These are phyloP conservation scores for Hylodesmum podocarpum DNA, from an alignment of 306 rosid genomes.

Conservation along the genomic window DNA sequence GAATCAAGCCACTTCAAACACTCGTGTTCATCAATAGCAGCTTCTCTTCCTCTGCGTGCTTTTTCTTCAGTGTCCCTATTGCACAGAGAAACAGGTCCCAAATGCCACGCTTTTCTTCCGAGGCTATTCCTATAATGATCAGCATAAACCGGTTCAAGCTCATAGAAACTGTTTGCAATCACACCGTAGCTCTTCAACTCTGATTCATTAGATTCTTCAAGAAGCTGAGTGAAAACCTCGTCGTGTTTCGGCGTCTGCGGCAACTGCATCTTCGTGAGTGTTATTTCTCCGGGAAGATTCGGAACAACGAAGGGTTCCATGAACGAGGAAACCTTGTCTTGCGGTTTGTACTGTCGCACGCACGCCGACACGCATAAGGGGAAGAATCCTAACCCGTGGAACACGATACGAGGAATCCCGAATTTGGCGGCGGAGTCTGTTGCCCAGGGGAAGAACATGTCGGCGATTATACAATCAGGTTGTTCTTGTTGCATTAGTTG, in stretches of 20 bases:
- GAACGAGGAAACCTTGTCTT: constrained; percentile 39
- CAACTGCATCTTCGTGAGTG: constrained; percentile 40
- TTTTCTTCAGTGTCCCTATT: constrained; percentile 36
- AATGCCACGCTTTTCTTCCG: constrained; percentile 61
- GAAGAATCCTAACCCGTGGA: constrained; percentile 53
- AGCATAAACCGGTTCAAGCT: constrained; percentile 51
- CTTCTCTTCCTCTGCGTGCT: constrained; percentile 40
- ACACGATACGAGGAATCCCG: constrained; percentile 56
- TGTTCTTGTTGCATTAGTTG: constrained; percentile 30
- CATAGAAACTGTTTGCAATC: constrained; percentile 55
- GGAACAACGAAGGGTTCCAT: constrained; percentile 50
- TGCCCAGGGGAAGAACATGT: constrained; percentile 49
- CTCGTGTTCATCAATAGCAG: constrained; percentile 36
- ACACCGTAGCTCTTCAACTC: constrained; percentile 48
- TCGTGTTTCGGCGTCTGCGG: constrained; percentile 15
- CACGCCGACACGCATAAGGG: constrained; percentile 36
- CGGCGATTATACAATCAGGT: constrained; percentile 55
- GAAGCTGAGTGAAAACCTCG: neutral
- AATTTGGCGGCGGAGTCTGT: constrained; percentile 49
- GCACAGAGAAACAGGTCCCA: constrained; percentile 52
- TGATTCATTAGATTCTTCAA: constrained; percentile 11
- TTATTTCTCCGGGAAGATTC: constrained; percentile 45
- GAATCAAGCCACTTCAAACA: constrained; percentile 51
- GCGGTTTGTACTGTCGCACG: constrained; percentile 40
- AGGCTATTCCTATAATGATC: constrained; percentile 44